Conservation (phyloP, 345 rosid species). For the Gynandropsis gynandra region DNA sequence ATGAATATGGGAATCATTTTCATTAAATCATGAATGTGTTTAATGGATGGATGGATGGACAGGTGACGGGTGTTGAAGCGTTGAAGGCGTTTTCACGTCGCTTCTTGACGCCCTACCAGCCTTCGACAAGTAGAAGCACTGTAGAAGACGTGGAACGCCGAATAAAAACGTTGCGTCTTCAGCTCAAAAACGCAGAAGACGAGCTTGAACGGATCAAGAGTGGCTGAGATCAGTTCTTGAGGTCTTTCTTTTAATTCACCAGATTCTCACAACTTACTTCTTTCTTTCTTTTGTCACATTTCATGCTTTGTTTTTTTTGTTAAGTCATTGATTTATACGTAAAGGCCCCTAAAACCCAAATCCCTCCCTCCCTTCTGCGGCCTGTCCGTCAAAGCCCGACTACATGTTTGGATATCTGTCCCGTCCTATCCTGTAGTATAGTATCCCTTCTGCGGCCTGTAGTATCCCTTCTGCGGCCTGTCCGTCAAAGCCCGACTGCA, state of each 20-base stretch:
- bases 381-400: too few species aligned
- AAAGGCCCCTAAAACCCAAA: too few species aligned
- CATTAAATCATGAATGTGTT: background rate
- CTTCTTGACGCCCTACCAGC: slow-evolving; percentile 57
- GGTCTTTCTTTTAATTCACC: slow-evolving; percentile 12
- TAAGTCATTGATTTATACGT: too few species aligned
- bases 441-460: too few species aligned
- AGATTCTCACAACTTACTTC: slow-evolving; percentile 13
- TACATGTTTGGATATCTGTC: too few species aligned
- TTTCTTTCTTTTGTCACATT: too few species aligned
- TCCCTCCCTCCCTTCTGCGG: too few species aligned
- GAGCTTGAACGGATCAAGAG: slow-evolving; percentile 55
- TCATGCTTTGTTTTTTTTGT: too few species aligned
- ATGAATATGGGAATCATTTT: background rate
- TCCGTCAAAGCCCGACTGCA: too few species aligned
- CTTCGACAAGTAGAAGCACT: slow-evolving; percentile 32
- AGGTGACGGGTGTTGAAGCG: slow-evolving; percentile 97
- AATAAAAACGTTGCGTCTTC: slow-evolving; percentile 42
- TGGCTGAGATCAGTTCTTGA: slow-evolving; percentile 42
- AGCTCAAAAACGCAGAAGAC: slow-evolving; percentile 61
- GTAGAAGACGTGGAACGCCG: slow-evolving; percentile 55
- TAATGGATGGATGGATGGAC: slow-evolving; percentile 7
- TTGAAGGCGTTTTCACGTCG: slow-evolving; percentile 61
- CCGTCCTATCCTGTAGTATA: too few species aligned
- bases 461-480: too few species aligned